A percentile compares a stretch with the other conserved stretches of the same genome.
These are phyloP conservation scores for Postia placenta DNA, from an alignment of 768 basidiomycete species.

Conservation along the genomic window DNA sequence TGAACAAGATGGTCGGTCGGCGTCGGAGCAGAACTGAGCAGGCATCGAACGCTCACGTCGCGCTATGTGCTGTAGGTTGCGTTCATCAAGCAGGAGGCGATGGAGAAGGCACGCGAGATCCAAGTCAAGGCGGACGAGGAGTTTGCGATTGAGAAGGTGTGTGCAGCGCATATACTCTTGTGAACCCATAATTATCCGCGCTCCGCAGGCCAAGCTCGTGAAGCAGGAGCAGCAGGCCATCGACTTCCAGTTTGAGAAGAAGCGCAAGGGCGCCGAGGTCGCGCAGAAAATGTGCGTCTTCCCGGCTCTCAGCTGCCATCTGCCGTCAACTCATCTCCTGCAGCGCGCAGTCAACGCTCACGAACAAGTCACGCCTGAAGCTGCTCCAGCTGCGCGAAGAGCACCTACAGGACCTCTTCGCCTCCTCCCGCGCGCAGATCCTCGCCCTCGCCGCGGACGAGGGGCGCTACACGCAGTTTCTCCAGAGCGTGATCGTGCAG, in stretches of 20 bases:
- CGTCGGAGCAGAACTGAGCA: slow-evolving; percentile 1
- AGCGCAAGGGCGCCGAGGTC: slow-evolving; percentile 87
- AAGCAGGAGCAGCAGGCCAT: slow-evolving; percentile 94
- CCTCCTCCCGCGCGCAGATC: slow-evolving; percentile 58
- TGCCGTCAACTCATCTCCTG: not conserved
- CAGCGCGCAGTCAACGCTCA: slow-evolving; percentile 92
- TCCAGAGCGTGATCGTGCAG: slow-evolving; percentile 82
- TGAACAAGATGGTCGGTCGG: slow-evolving; percentile 93
- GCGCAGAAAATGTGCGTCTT: slow-evolving; percentile 88
- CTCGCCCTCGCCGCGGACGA: slow-evolving; percentile 57
- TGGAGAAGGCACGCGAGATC: slow-evolving; percentile 97
- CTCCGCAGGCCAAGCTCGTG: slow-evolving; percentile 89
- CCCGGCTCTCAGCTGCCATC: not conserved
- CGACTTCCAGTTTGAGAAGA: slow-evolving; percentile 93
- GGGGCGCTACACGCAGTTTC: slow-evolving; percentile 71
- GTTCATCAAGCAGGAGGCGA: slow-evolving; percentile 97
- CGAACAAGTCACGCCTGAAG: slow-evolving; percentile 91
- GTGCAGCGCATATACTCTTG: slow-evolving; percentile 2
- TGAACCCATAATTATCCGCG: not conserved
- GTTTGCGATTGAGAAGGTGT: slow-evolving; percentile 96
- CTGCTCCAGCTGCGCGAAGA: slow-evolving; percentile 90
- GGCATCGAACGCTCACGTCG: no score
- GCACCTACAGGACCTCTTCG: slow-evolving; percentile 84
- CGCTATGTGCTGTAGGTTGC: slow-evolving; percentile 57
- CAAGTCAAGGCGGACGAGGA: slow-evolving; percentile 98